These are phyloP conservation scores for Phytophthora melonis DNA, from an alignment of 352 stramenopile genomes.

Conservation along the genomic window DNA sequence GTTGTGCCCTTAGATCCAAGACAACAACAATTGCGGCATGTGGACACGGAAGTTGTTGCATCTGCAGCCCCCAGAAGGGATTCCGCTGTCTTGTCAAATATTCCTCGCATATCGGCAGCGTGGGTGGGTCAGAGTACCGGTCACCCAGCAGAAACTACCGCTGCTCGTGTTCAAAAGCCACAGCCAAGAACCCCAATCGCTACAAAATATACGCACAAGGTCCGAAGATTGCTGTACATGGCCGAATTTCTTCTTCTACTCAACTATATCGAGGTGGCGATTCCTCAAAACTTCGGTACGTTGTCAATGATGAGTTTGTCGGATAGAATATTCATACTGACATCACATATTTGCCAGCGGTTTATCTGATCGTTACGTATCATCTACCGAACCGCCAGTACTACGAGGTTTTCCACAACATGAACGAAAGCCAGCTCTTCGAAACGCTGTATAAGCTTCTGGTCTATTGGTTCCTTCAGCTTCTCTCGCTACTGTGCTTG, in stretches of 20 bases:
- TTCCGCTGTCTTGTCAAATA: not conserved
- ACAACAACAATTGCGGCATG: not conserved
- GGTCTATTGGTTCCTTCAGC: slow-evolving; percentile 17
- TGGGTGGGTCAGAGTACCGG: not conserved
- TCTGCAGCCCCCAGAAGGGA: not conserved
- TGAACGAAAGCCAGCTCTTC: slow-evolving; percentile 1
- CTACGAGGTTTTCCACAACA: not conserved
- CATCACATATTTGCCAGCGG: not conserved
- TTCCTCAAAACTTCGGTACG: not conserved
- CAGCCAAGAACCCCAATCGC: not conserved
- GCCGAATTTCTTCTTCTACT: not conserved
- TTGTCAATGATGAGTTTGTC: not conserved
- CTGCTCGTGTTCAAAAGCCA: not conserved
- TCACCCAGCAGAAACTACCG: not conserved
- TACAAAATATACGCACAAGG: not conserved
- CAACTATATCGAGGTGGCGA: not conserved
- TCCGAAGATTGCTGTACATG: not conserved
- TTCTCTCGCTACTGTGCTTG: slow-evolving; percentile 13
- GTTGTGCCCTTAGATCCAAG: not conserved
- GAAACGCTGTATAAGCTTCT: slow-evolving; percentile 3
- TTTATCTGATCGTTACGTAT: slow-evolving; percentile 9
- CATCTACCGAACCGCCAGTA: slow-evolving; percentile 24
- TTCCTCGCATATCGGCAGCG: not conserved
- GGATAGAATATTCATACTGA: not conserved
- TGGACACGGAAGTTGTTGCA: not conserved